Percentiles rank a stretch among this genome's conserved stretches.
phyloP scores from a whole-genome alignment of 1,284 basidiomycete genomes.

The Stygiomarasmius scandens region DNA sequence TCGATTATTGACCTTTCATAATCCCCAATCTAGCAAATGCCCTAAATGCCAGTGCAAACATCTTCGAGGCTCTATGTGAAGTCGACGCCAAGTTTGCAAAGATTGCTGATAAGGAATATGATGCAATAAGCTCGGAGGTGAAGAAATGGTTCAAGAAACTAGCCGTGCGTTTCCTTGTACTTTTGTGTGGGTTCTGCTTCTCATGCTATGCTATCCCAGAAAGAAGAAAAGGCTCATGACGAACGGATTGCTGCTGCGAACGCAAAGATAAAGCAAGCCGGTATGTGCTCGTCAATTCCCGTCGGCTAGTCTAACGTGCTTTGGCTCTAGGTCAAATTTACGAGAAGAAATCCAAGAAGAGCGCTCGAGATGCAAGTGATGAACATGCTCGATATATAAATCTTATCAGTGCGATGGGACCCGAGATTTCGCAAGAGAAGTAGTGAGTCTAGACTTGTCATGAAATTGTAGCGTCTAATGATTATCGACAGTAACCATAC shows the following conservation, averaged over 20 bases:
- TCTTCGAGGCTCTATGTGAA: slow-evolving; percentile 71
- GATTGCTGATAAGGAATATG: slow-evolving; percentile 73
- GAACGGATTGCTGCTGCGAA: slow-evolving; percentile 71
- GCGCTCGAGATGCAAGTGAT: slow-evolving; percentile 63
- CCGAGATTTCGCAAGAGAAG: slow-evolving; percentile 78
- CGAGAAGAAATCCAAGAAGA: slow-evolving; percentile 80
- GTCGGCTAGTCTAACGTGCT: background rate
- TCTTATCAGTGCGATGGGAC: slow-evolving; percentile 70
- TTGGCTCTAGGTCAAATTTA: slow-evolving; percentile 58
- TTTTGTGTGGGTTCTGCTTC: slow-evolving; percentile 6
- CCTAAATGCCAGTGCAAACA: slow-evolving; percentile 58
- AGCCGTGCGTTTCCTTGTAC: slow-evolving; percentile 47
- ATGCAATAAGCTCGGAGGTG: slow-evolving; percentile 62
- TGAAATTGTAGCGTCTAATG: slow-evolving; percentile 10
- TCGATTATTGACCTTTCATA: background rate
- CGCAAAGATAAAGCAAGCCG: slow-evolving; percentile 74
- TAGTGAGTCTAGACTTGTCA: slow-evolving; percentile 48
- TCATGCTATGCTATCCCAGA: slow-evolving; percentile 43
- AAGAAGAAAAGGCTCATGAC: slow-evolving; percentile 78
- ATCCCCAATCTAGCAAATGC: slow-evolving; percentile 56
- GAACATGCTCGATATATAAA: slow-evolving; percentile 79
- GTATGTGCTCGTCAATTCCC: slow-evolving; percentile 34
- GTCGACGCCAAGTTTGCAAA: slow-evolving; percentile 75
- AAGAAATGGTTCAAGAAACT: slow-evolving; percentile 86
- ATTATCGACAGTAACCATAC: slow-evolving; percentile 61